Conservation (phyloP, 2,329 filamentous ascomycete species). For the Neonectria hederae region DNA sequence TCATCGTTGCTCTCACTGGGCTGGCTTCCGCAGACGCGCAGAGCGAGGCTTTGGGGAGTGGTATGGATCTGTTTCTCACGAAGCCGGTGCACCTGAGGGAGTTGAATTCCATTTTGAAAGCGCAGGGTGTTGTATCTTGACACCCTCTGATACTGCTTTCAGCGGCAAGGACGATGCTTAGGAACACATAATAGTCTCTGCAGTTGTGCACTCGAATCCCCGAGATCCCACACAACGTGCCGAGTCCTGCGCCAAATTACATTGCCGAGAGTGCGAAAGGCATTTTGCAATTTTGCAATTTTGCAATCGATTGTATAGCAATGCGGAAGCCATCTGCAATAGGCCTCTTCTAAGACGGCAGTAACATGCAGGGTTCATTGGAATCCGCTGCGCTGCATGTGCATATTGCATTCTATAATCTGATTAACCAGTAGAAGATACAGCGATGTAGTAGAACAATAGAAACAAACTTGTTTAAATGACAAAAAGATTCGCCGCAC, state of each 20-base stretch:
- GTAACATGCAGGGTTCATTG: background rate
- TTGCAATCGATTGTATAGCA: background rate
- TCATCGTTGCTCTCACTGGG: constrained; percentile 63
- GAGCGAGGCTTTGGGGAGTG: constrained; percentile 61
- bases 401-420: too few relatives aligned
- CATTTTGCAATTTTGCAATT: too few relatives aligned
- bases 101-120: constrained; percentile 37
- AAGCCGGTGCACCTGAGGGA: constrained; percentile 60
- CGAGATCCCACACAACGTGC: background rate
- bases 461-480: background rate
- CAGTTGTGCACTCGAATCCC: background rate
- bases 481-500: background rate
- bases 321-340: background rate
- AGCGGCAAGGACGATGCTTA: background rate
- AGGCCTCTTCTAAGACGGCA: background rate
- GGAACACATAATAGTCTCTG: background rate
- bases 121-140: background rate
- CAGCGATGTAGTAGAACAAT: background rate
- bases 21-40: constrained; percentile 59
- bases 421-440: too few relatives aligned
- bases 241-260: background rate
- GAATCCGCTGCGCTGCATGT: background rate
- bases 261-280: too few relatives aligned
- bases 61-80: constrained; percentile 64
- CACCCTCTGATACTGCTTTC: too few relatives aligned